These are phyloP conservation scores for Trichoderma oligosporum DNA, from an alignment of 2,329 filamentous ascomycete genomes.

Conservation along the genomic window DNA sequence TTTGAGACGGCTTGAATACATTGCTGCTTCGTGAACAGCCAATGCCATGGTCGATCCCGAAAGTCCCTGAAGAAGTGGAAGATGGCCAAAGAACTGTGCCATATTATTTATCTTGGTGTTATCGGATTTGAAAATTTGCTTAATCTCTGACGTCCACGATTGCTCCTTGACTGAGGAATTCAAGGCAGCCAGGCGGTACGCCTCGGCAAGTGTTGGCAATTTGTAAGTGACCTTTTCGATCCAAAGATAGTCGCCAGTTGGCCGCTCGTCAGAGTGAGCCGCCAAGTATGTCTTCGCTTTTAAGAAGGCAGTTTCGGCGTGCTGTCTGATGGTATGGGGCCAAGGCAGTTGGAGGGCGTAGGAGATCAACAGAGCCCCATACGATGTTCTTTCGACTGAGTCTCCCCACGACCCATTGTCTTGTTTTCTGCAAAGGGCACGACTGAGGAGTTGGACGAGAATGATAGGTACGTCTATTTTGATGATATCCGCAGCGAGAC, in stretches of 20 bases:
- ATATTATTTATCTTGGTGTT: neutral
- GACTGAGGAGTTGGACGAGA: neutral
- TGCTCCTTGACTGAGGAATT: neutral
- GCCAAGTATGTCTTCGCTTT: neutral
- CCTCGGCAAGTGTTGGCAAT: slow-evolving; percentile 14
- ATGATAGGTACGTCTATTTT: neutral
- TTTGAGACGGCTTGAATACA: neutral
- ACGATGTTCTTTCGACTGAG: slow-evolving; percentile 20
- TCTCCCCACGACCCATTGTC: slow-evolving; percentile 21
- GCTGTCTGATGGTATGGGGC: neutral
- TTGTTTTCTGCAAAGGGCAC: neutral
- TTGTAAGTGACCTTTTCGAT: slow-evolving; percentile 23
- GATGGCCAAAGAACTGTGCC: neutral
- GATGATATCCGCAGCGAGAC: neutral
- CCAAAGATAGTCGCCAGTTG: slow-evolving; percentile 17
- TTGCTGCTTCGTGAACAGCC: neutral
- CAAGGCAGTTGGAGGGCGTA: neutral
- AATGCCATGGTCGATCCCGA: neutral
- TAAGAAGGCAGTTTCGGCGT: neutral
- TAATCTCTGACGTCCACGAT: neutral
- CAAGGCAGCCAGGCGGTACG: slow-evolving; percentile 21
- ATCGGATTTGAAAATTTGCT: neutral
- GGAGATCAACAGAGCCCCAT: slow-evolving; percentile 12
- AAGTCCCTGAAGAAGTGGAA: neutral
- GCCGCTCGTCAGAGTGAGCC: neutral